Evolutionary conservation across 306 rosid species (phyloP), one percentile per base, ranked within the genome.

Genomic region (Oxytropis ochrocephala): DNA sequence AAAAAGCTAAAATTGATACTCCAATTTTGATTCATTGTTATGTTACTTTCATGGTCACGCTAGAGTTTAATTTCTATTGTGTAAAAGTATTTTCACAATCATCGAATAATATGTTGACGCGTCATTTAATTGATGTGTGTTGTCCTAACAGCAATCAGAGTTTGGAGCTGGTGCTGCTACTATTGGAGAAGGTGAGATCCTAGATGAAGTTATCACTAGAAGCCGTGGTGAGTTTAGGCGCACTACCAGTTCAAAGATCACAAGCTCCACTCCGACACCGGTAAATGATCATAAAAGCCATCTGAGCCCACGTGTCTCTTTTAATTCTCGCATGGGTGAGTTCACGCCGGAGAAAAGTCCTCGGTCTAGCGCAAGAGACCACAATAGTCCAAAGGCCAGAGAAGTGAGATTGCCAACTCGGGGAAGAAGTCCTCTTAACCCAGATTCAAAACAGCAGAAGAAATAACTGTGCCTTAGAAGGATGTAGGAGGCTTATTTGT

Each of bases 181-280:
- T 7, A 76, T 78, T 36, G 96, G 80, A 38, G 99, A 88, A 57
- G 85, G 85, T 11, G 99, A 94, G 78, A 85, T 94, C 47, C 48
- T 94, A 53, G 99, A 94, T 62, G 99, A 89, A 41, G 88, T 85
- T 35, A 80, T 94, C 51, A 91, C 99, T 6, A 79, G 97, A 84
- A 94, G 99, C 79, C 86, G 97, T 4, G 97, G 99, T 1, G 99
- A 94, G 82, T 91, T 94, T 70, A 89, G 83, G 86, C 99, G 74
- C 70, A 83, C 84, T 1, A 78, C 83, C 78, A 91, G 97, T 75
- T 91, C 97, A 35, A 91, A 80, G 82, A 68, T 89, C 80, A 81
- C 89, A 64, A 94, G 99, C 87, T 78, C 97, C 21, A 83, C 87
- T 0, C 78, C 95, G 12, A 90, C 98, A 17, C 96, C 97, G 14